Evolutionary conservation across 164 flowering plant genomes (phyloP), one percentile per base, ranked within the genome.

Genomic region (Hamamelis virginiana): DNA sequence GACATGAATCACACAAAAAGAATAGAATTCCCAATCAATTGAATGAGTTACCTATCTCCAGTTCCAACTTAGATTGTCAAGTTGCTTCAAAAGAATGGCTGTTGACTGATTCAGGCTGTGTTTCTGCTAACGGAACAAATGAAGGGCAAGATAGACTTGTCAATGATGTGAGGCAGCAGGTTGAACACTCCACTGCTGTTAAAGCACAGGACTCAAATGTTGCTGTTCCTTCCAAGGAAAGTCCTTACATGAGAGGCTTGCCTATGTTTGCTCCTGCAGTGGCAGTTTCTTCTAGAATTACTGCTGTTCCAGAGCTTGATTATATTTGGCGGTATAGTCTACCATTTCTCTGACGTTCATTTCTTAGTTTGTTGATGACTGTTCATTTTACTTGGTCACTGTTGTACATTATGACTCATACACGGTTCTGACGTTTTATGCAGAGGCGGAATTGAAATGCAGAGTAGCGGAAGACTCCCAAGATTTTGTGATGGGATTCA

Each of bases 361-460:
- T 16, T 33, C 18, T 15, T 58, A 22, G 47, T 45, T 67, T 68
- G 67, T 26, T 9, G 15, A 22, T 26, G 11, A 33, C 22, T 10
- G 15, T 44, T 58, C n/a, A 0, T 45, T 57, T 5, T 69, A 18
- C 22, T 62, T 14, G 15, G 11, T 28, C 19, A 33, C 16, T 6
- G 48, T 33, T 33, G 41, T 33, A 13, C 63, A 68, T 27, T 12
- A 0, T 57, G 43, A 23, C 15, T 33, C 25, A 38, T 15, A 28
- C 41, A 2, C 41, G 19, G 5, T 19, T 64, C 21, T 43, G 13
- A 9, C 10, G 38, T 23, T 23, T 64, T 22, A 21, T 81, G 78
- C 86, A 91, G 97, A 59, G 97, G 97, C 15, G 71, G 70, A 64
- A 88, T 91, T 77, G 88, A 85, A 71, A 80, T 91, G 43, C 69